Evolutionary conservation across 805 yeast species (phyloP).

Genomic region (Starmerella apicola): DNA sequence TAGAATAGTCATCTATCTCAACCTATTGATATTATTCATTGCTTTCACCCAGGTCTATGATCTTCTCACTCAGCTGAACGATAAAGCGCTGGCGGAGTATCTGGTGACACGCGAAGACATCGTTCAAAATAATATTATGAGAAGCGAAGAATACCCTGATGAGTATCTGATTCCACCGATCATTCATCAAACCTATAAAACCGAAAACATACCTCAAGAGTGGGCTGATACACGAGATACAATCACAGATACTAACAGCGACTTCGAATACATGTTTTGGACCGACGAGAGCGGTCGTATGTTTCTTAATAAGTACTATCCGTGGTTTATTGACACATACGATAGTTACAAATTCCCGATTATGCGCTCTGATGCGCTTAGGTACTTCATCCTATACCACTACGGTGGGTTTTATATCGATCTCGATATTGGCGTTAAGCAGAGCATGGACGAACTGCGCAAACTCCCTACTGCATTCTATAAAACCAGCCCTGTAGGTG

Average conservation of each 20-base stretch:
- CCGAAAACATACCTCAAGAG: conserved; percentile 59
- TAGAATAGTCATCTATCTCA: conserved; percentile 17
- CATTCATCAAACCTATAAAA: conserved; percentile 87
- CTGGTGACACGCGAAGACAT: conserved; percentile 41
- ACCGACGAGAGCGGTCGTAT: conserved; percentile 73
- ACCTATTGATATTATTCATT: conserved; percentile 25
- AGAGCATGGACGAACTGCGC: conserved; percentile 67
- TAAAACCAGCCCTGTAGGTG: conserved; percentile 80
- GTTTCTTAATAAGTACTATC: conserved; percentile 65
- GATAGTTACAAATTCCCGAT: conserved; percentile 70
- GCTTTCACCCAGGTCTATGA: conserved; percentile 57
- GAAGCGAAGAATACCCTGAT: no score
- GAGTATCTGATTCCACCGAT: conserved; percentile 55
- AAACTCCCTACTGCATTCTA: conserved; percentile 77
- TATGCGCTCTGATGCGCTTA: conserved; percentile 79
- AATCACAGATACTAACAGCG: conserved; percentile 71
- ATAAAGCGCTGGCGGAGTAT: conserved; percentile 55
- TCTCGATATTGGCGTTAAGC: conserved; percentile 76
- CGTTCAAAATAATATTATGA: conserved; percentile 26
- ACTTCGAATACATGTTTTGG: conserved; percentile 74
- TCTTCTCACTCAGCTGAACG: conserved; percentile 59
- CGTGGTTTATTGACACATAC: conserved; percentile 77
- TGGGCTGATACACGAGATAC: conserved; percentile 72
- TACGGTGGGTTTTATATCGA: conserved; percentile 88
- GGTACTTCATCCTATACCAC: conserved; percentile 71